These are phyloP conservation scores for Prunus persica DNA, from an alignment of 306 rosid genomes.

Conservation along the genomic window DNA sequence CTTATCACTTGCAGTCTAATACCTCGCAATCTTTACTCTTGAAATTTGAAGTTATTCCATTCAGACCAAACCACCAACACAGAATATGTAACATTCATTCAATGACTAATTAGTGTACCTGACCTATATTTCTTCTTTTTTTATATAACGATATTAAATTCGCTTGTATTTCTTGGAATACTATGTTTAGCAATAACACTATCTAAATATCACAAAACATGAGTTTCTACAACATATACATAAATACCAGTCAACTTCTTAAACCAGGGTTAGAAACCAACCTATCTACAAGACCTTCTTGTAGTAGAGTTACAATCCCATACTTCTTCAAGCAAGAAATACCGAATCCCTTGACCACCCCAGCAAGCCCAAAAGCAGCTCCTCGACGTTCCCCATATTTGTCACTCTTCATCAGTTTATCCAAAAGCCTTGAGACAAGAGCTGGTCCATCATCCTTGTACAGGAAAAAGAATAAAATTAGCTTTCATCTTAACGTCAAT, in stretches of 20 bases:
- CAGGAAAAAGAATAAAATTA: slow-evolving; percentile 21
- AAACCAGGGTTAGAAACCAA: slow-evolving; percentile 22
- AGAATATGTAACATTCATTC: neutral
- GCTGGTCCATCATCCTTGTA: slow-evolving; percentile 75
- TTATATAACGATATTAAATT: too few relatives aligned
- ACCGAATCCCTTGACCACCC: slow-evolving; percentile 93
- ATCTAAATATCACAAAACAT: neutral
- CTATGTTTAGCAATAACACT: neutral
- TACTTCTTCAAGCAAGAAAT: slow-evolving; percentile 79
- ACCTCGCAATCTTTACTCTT: neutral
- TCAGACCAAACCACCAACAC: neutral
- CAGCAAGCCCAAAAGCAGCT: slow-evolving; percentile 98
- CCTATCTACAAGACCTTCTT: slow-evolving; percentile 85
- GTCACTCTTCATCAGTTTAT: slow-evolving; percentile 85
- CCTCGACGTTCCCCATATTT: slow-evolving; percentile 97
- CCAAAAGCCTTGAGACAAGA: slow-evolving; percentile 75
- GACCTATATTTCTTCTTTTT: neutral
- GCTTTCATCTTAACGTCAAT: slow-evolving; percentile 8
- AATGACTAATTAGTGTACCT: neutral
- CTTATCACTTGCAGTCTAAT: too few relatives aligned
- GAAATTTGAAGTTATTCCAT: neutral
- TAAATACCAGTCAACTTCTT: neutral
- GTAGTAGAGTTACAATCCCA: slow-evolving; percentile 60
- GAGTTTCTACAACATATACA: neutral
- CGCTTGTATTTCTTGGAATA: neutral